A percentile compares a stretch with the other conserved stretches of the same genome.
phyloP scores from a whole-genome alignment of 2,329 filamentous ascomycete genomes.

The Neurospora crassa region DNA sequence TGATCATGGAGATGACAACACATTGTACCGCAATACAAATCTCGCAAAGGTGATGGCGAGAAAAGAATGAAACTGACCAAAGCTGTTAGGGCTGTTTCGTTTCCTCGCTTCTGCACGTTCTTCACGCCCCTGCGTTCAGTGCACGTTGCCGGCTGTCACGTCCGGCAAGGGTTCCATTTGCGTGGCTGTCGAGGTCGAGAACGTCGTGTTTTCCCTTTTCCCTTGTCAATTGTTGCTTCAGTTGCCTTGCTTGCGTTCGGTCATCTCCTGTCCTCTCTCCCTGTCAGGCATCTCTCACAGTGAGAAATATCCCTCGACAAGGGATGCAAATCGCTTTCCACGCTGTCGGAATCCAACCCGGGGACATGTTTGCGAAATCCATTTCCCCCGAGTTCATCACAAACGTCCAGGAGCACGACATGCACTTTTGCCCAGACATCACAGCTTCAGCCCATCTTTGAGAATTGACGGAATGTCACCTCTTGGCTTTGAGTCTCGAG shows the following conservation, averaged over 20 bases:
- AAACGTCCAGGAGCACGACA: not conserved
- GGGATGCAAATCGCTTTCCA: not conserved
- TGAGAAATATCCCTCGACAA: not conserved
- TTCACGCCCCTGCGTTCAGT: not conserved
- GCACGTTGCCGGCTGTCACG: not conserved
- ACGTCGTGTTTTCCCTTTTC: not conserved
- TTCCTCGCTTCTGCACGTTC: slow-evolving; percentile 9
- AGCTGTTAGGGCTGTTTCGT: slow-evolving; percentile 6
- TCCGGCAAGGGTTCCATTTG: not conserved
- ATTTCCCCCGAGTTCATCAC: not conserved
- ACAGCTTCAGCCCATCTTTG: not conserved
- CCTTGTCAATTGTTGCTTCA: not conserved
- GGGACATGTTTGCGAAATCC: not conserved
- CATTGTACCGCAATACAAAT: not conserved
- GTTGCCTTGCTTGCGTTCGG: not conserved
- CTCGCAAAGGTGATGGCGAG: not conserved
- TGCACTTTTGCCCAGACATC: not conserved
- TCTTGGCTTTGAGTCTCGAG: not conserved
- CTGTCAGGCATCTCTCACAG: not conserved
- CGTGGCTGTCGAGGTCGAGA: not conserved
- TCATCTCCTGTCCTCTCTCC: not conserved
- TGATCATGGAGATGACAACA: not conserved
- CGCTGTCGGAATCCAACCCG: not conserved
- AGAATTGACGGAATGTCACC: not conserved
- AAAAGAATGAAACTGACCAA: not conserved